Conservation (phyloP, 345 rosid species). For the Euphorbia pulcherrima region DNA sequence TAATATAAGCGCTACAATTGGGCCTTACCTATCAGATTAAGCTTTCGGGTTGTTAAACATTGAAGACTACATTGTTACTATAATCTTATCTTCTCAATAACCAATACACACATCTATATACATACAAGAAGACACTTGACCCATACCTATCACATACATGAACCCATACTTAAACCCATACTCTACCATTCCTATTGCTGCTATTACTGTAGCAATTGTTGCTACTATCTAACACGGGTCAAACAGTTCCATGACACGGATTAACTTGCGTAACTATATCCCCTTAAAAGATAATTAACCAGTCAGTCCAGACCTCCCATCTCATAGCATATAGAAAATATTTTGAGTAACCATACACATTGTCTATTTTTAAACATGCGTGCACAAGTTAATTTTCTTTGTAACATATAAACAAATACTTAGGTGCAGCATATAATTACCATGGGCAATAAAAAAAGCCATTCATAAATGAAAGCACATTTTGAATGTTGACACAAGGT, state of each 20-base stretch:
- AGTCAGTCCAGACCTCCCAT: background rate
- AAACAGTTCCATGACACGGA: background rate
- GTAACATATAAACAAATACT: background rate
- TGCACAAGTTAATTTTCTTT: background rate
- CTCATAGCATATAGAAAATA: background rate
- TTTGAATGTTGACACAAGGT: background rate
- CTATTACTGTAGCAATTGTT: too few species aligned
- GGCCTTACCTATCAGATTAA: too few species aligned
- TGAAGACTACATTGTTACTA: too few species aligned
- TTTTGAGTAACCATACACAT: background rate
- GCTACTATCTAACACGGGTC: too few species aligned
- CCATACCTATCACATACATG: too few species aligned
- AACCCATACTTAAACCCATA: too few species aligned
- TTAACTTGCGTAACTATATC: background rate
- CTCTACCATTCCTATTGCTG: too few species aligned
- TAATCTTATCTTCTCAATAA: too few species aligned
- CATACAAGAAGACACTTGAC: too few species aligned
- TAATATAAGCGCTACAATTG: too few species aligned
- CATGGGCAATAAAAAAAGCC: background rate
- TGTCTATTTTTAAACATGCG: background rate
- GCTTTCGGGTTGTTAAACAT: too few species aligned
- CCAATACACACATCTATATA: too few species aligned
- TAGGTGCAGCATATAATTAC: background rate
- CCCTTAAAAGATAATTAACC: background rate
- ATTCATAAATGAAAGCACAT: background rate